phyloP scores from a whole-genome alignment of 2,329 filamentous ascomycete species.

The Mycocentrospora acerina region DNA sequence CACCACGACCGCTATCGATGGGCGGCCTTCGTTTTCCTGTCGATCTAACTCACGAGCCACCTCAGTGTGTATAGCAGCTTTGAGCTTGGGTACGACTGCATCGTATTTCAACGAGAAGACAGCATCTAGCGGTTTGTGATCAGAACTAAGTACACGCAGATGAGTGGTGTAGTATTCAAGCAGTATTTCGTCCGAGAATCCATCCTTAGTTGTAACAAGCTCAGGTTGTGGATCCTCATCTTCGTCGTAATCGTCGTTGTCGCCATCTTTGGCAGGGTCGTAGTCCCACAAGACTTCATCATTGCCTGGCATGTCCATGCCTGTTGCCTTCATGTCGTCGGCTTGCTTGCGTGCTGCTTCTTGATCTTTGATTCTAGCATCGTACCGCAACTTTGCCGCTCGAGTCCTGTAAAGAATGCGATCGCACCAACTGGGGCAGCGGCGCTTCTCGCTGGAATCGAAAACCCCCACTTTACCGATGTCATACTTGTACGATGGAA shows the following conservation, averaged over 20 bases:
- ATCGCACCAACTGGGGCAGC: constrained; percentile 96
- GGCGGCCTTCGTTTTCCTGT: constrained; percentile 86
- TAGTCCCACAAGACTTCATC: constrained; percentile 92
- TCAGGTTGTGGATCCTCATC: constrained; percentile 48
- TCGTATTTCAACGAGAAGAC: constrained; percentile 85
- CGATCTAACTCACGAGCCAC: constrained; percentile 86
- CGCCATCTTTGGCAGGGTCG: constrained; percentile 75
- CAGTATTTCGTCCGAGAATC: constrained; percentile 56
- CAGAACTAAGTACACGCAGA: constrained; percentile 85
- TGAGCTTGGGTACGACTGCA: constrained; percentile 80
- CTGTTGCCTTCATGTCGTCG: constrained; percentile 80
- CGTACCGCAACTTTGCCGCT: constrained; percentile 66
- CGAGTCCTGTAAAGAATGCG: constrained; percentile 84
- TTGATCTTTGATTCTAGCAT: constrained; percentile 64
- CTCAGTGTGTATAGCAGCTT: constrained; percentile 80
- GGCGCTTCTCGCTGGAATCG: constrained; percentile 91
- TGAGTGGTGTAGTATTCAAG: constrained; percentile 80
- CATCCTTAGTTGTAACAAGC: constrained; percentile 59
- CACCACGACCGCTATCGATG: constrained; percentile 78
- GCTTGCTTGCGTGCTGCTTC: constrained; percentile 70
- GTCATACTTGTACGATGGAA: constrained; percentile 98
- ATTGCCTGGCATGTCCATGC: constrained; percentile 70
- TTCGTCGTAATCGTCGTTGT: constrained; percentile 45
- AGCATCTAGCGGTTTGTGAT: constrained; percentile 89
- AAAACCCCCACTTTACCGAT: constrained; percentile 89